phyloP scores from a whole-genome alignment of 495 filamentous ascomycete genomes.

The Rostrohypoxylon terebratum region DNA sequence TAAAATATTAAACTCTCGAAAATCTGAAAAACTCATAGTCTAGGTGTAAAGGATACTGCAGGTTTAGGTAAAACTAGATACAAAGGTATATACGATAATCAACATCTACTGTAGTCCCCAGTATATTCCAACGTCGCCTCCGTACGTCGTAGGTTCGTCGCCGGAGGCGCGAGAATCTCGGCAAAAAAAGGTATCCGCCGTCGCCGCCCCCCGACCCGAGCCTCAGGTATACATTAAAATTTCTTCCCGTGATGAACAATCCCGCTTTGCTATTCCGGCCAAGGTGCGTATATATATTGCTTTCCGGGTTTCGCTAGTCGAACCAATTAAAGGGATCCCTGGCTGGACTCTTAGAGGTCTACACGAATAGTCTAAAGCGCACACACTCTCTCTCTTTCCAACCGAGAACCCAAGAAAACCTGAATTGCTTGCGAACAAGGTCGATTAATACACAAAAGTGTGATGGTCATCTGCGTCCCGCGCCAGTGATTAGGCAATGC shows the following conservation, averaged over 20 bases:
- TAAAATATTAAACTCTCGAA: neutral
- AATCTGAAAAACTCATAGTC: constrained; percentile 1
- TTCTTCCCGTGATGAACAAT: constrained; percentile 32
- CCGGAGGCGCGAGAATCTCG: constrained; percentile 20
- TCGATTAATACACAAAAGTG: constrained; percentile 40
- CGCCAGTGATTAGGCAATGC: constrained; percentile 41
- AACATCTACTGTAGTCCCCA: constrained; percentile 35
- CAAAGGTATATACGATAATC: constrained; percentile 43
- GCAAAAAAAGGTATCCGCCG: constrained; percentile 5
- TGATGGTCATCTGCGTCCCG: constrained; percentile 42
- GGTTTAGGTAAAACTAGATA: constrained; percentile 42
- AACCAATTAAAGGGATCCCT: constrained; percentile 32
- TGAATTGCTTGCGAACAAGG: constrained; percentile 31
- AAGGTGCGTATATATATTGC: constrained; percentile 16
- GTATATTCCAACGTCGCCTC: constrained; percentile 27
- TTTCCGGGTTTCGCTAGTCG: constrained; percentile 25
- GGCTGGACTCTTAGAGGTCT: constrained; percentile 22
- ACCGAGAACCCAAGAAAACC: constrained; percentile 31
- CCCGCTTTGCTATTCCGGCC: constrained; percentile 14
- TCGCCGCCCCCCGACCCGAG: constrained; percentile 6
- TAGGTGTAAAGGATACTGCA: constrained; percentile 36
- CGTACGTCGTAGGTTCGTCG: constrained; percentile 30
- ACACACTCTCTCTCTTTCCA: constrained; percentile 8
- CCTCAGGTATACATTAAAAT: constrained; percentile 35
- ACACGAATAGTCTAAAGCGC: constrained; percentile 24